Percentiles rank a stretch among this genome's conserved stretches.
Evolutionary conservation across 768 basidiomycete genomes (phyloP).

Genomic region (Coprinopsis sp.): DNA sequence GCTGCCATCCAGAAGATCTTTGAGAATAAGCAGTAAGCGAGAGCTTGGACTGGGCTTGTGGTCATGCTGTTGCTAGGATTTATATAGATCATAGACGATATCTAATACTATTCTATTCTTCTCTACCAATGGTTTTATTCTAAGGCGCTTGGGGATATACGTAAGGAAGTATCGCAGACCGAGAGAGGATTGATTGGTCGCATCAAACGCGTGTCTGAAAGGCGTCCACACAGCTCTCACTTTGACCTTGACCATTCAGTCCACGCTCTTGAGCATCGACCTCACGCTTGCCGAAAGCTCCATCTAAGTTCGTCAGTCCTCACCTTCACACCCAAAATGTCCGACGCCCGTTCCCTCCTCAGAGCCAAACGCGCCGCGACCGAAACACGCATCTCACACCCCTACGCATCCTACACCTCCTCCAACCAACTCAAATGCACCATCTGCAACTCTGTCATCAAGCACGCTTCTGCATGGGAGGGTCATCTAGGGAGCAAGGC

Average conservation of each 20-base stretch:
- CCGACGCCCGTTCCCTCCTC: slow-evolving; percentile 78
- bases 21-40: slow-evolving; percentile 41
- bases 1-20: slow-evolving; percentile 78
- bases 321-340: slow-evolving; percentile 37
- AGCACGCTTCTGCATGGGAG: slow-evolving; percentile 82
- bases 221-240: background rate
- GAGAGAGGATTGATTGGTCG: too few species aligned
- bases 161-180: too few species aligned
- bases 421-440: slow-evolving; percentile 66
- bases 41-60: background rate
- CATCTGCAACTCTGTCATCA: slow-evolving; percentile 59
- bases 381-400: slow-evolving; percentile 68
- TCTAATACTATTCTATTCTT: background rate
- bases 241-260: too few species aligned
- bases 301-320: too few species aligned
- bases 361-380: slow-evolving; percentile 84
- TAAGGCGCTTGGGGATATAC: too few species aligned
- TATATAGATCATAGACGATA: background rate
- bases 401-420: slow-evolving; percentile 63
- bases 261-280: too few species aligned
- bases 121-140: too few species aligned
- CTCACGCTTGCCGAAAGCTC: too few species aligned
- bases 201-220: too few species aligned
- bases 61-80: background rate
- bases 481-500: slow-evolving; percentile 80